These are phyloP conservation scores for Aspergillus sp. DNA, from an alignment of 2,329 filamentous ascomycete species.

Conservation along the genomic window DNA sequence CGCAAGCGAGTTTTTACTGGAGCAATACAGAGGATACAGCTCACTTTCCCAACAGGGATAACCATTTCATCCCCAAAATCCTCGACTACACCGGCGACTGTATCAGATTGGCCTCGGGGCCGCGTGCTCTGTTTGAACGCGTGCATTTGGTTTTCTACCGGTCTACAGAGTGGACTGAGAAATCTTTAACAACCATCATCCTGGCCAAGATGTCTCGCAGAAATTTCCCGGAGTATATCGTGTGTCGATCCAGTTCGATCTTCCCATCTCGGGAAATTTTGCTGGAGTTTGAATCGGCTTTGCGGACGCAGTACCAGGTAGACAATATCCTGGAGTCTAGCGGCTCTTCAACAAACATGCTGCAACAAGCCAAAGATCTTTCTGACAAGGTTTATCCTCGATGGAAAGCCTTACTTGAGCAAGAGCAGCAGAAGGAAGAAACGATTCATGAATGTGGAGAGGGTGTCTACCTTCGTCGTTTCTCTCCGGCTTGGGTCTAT, in stretches of 20 bases:
- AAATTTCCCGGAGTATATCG: constrained; percentile 83
- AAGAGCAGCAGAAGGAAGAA: constrained; percentile 71
- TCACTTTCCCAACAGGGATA: constrained; percentile 53
- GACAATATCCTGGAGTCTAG: constrained; percentile 75
- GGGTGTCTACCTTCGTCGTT: constrained; percentile 77
- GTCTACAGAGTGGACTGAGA: constrained; percentile 95
- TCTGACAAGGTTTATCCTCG: constrained; percentile 68
- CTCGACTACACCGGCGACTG: constrained; percentile 69
- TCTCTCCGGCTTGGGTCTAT: constrained; percentile 87
- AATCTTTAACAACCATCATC: constrained; percentile 89
- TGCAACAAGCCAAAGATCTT: constrained; percentile 59
- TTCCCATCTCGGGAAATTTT: constrained; percentile 67
- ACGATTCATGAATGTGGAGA: constrained; percentile 71
- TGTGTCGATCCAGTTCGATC: constrained; percentile 81
- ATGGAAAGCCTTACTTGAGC: constrained; percentile 64
- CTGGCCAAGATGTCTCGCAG: constrained; percentile 78
- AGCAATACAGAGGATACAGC: constrained; percentile 38
- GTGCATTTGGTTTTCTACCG: constrained; percentile 95
- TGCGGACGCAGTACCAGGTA: constrained; percentile 70
- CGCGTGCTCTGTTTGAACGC: constrained; percentile 77
- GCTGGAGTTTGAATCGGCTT: constrained; percentile 79
- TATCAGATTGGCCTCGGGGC: constrained; percentile 63
- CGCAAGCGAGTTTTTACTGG: constrained; percentile 66
- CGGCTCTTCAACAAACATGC: constrained; percentile 56
- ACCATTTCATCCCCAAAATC: constrained; percentile 69